Conservation (phyloP, 1,284 basidiomycete genomes). For the Moniliella sp. region DNA sequence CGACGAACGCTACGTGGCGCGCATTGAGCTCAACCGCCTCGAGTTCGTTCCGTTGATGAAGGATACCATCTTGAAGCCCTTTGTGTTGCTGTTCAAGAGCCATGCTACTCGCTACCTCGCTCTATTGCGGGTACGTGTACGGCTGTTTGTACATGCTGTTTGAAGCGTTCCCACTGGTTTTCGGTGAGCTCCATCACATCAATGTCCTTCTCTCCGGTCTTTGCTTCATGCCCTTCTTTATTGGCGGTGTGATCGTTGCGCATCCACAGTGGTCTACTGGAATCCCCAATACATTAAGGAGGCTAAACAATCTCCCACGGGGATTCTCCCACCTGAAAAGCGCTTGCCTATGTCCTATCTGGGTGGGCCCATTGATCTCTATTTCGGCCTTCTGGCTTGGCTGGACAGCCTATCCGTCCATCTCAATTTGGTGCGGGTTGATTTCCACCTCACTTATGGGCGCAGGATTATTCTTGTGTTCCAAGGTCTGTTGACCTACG, state of each 20-base stretch:
- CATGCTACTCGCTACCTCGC: slow-evolving; percentile 50
- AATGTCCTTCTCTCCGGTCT: slow-evolving; percentile 21
- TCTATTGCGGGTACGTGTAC: slow-evolving; percentile 51
- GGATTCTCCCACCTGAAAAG: slow-evolving; percentile 23
- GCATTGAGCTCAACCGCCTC: slow-evolving; percentile 15
- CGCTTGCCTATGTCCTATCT: slow-evolving; percentile 23
- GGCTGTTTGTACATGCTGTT: slow-evolving; percentile 22
- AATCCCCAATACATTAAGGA: slow-evolving; percentile 16
- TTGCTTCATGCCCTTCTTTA: slow-evolving; percentile 31
- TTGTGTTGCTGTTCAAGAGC: slow-evolving; percentile 44
- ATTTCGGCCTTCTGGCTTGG: slow-evolving; percentile 36
- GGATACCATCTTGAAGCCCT: slow-evolving; percentile 46
- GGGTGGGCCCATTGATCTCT: slow-evolving; percentile 30
- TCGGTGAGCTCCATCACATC: slow-evolving; percentile 18
- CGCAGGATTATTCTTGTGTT: slow-evolving; percentile 41
- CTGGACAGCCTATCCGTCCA: slow-evolving; percentile 14
- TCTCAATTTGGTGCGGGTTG: slow-evolving; percentile 37
- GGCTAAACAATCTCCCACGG: slow-evolving; percentile 11
- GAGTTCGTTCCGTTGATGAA: slow-evolving; percentile 36
- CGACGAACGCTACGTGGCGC: slow-evolving; percentile 42
- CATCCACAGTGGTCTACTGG: slow-evolving; percentile 11
- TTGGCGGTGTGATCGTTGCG: slow-evolving; percentile 16
- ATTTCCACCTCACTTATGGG: slow-evolving; percentile 37
- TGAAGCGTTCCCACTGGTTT: slow-evolving; percentile 29
- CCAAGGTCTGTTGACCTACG: slow-evolving; percentile 34